Evolutionary conservation across 1,139 yeast species (phyloP), one percentile per base, ranked within the genome.

Genomic region (Pichia sp.): DNA sequence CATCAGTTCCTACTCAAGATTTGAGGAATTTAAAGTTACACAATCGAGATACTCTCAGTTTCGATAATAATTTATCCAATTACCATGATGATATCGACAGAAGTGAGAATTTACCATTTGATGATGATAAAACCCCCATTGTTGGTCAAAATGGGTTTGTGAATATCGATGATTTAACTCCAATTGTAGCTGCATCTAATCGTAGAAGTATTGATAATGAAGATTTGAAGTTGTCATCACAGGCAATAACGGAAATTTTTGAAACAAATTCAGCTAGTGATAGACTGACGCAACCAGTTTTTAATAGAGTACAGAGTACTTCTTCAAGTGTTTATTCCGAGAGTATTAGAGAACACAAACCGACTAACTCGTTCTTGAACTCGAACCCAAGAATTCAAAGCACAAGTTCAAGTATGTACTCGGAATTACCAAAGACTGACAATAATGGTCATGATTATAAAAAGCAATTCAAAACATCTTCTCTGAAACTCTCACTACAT

Each of bases 381-480:
- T 9, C 23, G 11, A 36, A 36, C 29, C 27, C 26, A 36, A 44
- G 48, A 37, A 23, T 39, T 16, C 46, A 43, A 28, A 46, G 49
- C 39, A 41, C 48, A 10, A 41, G 42, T 4, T 50, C 53, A 26
- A 41, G 48, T 43, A 36, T 50, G n/a, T 49, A 48, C 41, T 47
- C 50, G 29, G 51, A 49, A 34, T 5, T 44, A 33, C 52, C 52
- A 1, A 35, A 33, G 16, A 36, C 29, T n/a, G 42, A 35, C 36
- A 36, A 41, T 27, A 2, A 33, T 8, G 40, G 32, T 16, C 33
- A 36, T 4, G 40, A 43, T 26, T 44, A 48, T 5, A 27, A 45
- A 36, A 48, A 39, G 40, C 38, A 29, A 34, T 48, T 48, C 26
- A 43, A 48, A 28, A 45, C 41, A 10, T 45, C 50, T 6, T 35